Evolutionary conservation across 2,329 filamentous ascomycete species (phyloP).

Genomic region (Diaporthe sp.): DNA sequence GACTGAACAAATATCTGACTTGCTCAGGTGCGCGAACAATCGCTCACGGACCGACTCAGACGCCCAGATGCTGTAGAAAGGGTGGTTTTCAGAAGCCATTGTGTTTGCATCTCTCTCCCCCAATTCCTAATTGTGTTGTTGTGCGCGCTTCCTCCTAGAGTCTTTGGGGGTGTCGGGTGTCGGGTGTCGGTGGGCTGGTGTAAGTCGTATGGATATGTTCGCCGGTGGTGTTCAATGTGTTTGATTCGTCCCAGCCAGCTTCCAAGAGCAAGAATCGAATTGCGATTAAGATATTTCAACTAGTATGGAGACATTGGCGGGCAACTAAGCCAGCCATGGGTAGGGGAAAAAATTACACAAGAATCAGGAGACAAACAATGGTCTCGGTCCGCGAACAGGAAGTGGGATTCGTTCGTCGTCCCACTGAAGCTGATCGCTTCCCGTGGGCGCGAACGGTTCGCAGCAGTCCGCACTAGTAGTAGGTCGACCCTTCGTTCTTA

Average conservation of each 20-base stretch:
- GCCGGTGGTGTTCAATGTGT: background rate
- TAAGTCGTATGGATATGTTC: background rate
- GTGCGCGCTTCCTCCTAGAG: background rate
- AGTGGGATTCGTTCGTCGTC: slow-evolving; percentile 32
- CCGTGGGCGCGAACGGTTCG: slow-evolving; percentile 34
- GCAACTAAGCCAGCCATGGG: slow-evolving; percentile 26
- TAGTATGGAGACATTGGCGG: slow-evolving; percentile 25
- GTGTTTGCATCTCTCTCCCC: slow-evolving; percentile 53
- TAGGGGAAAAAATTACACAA: slow-evolving; percentile 24
- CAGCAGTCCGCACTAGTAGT: slow-evolving; percentile 29
- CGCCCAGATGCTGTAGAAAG: slow-evolving; percentile 67
- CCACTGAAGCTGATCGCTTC: slow-evolving; percentile 36
- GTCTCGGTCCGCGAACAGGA: slow-evolving; percentile 27
- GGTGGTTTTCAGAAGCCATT: slow-evolving; percentile 62
- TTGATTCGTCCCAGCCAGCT: slow-evolving; percentile 23
- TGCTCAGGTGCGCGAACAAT: slow-evolving; percentile 61
- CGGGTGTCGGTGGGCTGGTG: background rate
- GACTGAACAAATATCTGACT: slow-evolving; percentile 66
- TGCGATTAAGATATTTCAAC: slow-evolving; percentile 24
- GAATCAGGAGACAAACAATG: slow-evolving; percentile 19
- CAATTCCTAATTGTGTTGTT: slow-evolving; percentile 19
- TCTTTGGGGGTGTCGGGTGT: background rate
- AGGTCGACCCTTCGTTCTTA: slow-evolving; percentile 16
- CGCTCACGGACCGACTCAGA: slow-evolving; percentile 59
- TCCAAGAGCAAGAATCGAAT: slow-evolving; percentile 26